A percentile compares a stretch with the other conserved stretches of the same genome.
Evolutionary conservation across 2,329 filamentous ascomycete genomes (phyloP).

Genomic region (Colletotrichum plurivorum): DNA sequence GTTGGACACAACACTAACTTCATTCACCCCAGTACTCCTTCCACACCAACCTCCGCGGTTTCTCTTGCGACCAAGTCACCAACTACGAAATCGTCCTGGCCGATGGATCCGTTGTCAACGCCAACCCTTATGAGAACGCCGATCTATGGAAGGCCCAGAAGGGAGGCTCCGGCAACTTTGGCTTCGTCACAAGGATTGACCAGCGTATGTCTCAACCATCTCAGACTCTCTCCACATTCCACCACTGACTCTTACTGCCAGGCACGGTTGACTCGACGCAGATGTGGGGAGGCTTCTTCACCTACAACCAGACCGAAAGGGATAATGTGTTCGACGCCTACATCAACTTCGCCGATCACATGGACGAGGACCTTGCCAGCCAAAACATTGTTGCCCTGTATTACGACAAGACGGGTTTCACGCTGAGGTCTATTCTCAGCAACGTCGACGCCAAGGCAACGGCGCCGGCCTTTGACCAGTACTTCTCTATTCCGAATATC

Average conservation of each 20-base stretch:
- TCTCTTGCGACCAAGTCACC: conserved; percentile 58
- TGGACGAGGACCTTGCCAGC: conserved; percentile 45
- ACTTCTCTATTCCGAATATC: conserved; percentile 42
- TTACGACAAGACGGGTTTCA: conserved; percentile 41
- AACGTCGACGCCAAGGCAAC: conserved; percentile 45
- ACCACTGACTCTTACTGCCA: not conserved
- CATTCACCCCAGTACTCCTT: conserved; percentile 44
- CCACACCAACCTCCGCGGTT: conserved; percentile 51
- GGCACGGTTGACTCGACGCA: conserved; percentile 38
- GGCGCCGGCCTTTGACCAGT: conserved; percentile 44
- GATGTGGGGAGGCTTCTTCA: conserved; percentile 48
- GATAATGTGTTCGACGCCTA: conserved; percentile 47
- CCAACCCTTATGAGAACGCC: conserved; percentile 51
- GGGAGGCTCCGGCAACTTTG: conserved; percentile 62
- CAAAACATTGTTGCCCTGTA: conserved; percentile 47
- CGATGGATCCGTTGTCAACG: conserved; percentile 57
- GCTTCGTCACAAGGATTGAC: conserved; percentile 51
- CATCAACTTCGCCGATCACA: conserved; percentile 46
- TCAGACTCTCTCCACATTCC: not conserved
- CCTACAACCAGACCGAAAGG: conserved; percentile 45
- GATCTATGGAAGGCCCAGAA: conserved; percentile 62
- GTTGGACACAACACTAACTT: not conserved
- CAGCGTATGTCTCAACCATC: not conserved
- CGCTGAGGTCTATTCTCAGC: conserved; percentile 44
- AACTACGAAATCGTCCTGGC: conserved; percentile 62